These are phyloP conservation scores for Penicillium polonicum DNA, from an alignment of 2,329 filamentous ascomycete species.

Conservation along the genomic window DNA sequence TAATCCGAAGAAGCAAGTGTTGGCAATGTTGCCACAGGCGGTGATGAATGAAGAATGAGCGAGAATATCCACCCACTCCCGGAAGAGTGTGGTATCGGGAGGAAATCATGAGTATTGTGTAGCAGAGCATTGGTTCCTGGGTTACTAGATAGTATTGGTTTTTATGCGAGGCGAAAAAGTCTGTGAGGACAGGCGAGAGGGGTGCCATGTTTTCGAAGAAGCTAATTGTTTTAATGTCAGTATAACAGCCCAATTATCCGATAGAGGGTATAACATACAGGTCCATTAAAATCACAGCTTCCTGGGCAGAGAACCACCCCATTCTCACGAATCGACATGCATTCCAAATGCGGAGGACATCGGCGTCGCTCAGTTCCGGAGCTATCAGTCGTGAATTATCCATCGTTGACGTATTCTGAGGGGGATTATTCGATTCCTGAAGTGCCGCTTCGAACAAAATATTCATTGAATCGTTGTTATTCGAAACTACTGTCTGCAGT, in stretches of 20 bases:
- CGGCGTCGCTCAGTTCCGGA: conserved; percentile 18
- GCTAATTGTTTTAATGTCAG: not conserved
- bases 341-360: conserved; percentile 48
- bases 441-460: conserved; percentile 50
- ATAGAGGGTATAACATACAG: conserved; percentile 29
- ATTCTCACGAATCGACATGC: conserved; percentile 52
- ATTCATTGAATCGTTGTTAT: conserved; percentile 51
- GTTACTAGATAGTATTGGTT: conserved; percentile 51
- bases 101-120: conserved; percentile 51
- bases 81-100: conserved; percentile 48
- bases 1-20: conserved; percentile 51
- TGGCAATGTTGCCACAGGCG: conserved; percentile 55
- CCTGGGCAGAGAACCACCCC: conserved; percentile 55
- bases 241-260: not conserved
- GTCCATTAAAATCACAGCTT: conserved; percentile 52
- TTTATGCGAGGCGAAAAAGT: conserved; percentile 48
- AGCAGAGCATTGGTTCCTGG: conserved; percentile 53
- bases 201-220: conserved; percentile 42
- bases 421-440: conserved; percentile 36
- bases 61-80: conserved; percentile 42
- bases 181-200: conserved; percentile 50
- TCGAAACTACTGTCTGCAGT: conserved; percentile 51
- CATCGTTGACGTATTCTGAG: conserved; percentile 21
- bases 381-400: conserved; percentile 6
- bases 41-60: conserved; percentile 52